Conservation (phyloP, 2,329 filamentous ascomycete species). For the Simplicillium sp. region DNA sequence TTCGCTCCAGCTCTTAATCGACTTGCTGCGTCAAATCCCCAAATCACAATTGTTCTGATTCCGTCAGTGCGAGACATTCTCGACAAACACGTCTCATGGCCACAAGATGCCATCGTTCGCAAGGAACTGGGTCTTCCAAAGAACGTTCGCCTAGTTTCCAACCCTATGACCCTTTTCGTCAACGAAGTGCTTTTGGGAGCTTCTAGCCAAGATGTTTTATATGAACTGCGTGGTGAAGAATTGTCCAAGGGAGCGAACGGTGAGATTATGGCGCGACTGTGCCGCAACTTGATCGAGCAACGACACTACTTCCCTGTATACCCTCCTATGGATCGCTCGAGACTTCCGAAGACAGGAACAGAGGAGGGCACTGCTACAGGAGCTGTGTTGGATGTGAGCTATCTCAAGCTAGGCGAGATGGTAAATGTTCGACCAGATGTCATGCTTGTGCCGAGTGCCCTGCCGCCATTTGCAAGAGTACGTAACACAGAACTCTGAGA, state of each 20-base stretch:
- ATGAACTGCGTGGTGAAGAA: slow-evolving; percentile 72
- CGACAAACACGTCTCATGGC: slow-evolving; percentile 79
- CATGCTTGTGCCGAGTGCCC: slow-evolving; percentile 68
- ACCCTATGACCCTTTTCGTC: slow-evolving; percentile 79
- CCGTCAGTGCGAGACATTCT: slow-evolving; percentile 78
- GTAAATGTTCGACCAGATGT: slow-evolving; percentile 78
- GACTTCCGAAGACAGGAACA: slow-evolving; percentile 55
- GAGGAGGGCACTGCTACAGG: slow-evolving; percentile 55
- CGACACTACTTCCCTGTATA: slow-evolving; percentile 86
- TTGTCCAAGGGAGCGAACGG: slow-evolving; percentile 20
- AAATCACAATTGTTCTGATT: slow-evolving; percentile 70
- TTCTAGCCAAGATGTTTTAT: slow-evolving; percentile 75
- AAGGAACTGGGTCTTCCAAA: slow-evolving; percentile 74
- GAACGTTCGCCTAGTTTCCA: slow-evolving; percentile 68
- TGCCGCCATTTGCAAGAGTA: slow-evolving; percentile 86
- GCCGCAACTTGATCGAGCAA: slow-evolving; percentile 76
- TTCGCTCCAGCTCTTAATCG: slow-evolving; percentile 65
- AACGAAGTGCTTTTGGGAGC: slow-evolving; percentile 82
- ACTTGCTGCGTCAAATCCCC: slow-evolving; percentile 60
- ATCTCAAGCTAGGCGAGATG: slow-evolving; percentile 86
- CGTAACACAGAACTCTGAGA: slow-evolving; percentile 11
- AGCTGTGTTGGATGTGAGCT: slow-evolving; percentile 72
- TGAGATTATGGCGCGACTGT: slow-evolving; percentile 61
- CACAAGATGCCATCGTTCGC: slow-evolving; percentile 51
- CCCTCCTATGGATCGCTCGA: slow-evolving; percentile 63